Evolutionary conservation across 768 basidiomycete species (phyloP).

Genomic region (Lactarius deliciosus): DNA sequence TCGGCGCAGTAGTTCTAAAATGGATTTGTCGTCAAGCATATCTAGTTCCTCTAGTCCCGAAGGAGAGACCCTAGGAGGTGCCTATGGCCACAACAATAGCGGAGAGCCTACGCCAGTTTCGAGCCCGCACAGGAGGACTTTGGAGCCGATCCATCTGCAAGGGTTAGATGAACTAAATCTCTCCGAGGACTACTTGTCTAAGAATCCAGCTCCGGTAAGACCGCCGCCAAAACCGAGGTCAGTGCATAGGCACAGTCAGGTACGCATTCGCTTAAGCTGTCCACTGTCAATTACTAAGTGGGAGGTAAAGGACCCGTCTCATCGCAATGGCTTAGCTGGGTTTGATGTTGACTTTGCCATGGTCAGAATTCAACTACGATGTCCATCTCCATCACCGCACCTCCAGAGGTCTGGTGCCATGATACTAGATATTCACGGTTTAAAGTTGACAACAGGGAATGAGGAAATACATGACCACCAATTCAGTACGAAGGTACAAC

Average conservation of each 20-base stretch:
- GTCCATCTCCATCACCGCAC: constrained; percentile 52
- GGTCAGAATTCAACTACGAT: constrained; percentile 67
- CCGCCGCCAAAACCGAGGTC: neutral
- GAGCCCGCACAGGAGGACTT: constrained; percentile 36
- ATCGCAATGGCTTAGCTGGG: constrained; percentile 7
- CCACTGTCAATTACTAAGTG: constrained; percentile 2
- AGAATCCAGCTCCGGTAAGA: constrained; percentile 10
- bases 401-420: constrained; percentile 65
- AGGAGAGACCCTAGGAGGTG: constrained; percentile 3
- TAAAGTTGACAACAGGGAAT: constrained; percentile 40
- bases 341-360: constrained; percentile 49
- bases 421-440: constrained; percentile 59
- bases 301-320: constrained; percentile 1
- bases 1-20: neutral
- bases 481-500: constrained; percentile 21
- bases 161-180: constrained; percentile 62
- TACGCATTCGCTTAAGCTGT: neutral
- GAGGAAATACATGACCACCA: neutral
- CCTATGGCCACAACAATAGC: neutral
- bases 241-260: neutral
- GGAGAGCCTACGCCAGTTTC: constrained; percentile 17
- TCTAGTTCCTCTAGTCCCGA: constrained; percentile 9
- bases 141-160: constrained; percentile 48
- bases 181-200: constrained; percentile 45
- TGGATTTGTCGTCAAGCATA: neutral